Base-by-base conservation (phyloP, 2,329 filamentous ascomycete genomes). In the Fusarium metavorans region DNA sequence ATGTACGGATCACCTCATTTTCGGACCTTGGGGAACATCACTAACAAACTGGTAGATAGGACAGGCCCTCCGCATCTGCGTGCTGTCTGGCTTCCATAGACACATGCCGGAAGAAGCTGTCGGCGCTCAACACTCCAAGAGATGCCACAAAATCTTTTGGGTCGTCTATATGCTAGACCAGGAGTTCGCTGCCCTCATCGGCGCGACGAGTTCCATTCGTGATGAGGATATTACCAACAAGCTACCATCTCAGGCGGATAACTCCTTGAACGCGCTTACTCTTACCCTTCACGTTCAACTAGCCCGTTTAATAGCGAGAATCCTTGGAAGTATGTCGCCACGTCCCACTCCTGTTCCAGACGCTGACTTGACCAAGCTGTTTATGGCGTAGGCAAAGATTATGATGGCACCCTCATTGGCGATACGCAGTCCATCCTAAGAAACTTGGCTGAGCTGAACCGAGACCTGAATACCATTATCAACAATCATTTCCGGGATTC, bases 1-100 rank as follows among this genome's bases (percentile, higher is more conserved):
- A 84, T 62, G 83, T 84, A n/a, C 68, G 80, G 23, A 32, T 1
- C 13, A 0, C 5, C 20, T 9, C 9, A 1, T 0, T 2, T 14
- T 25, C 2, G 43, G 2, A 13, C 2, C 9, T 20, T 4, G 11
- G 2, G 4, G 30, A 27, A 2, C 9, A 25, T 11, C 2, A 23
- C 63, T 68, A 5, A 70, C 20, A 23, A 7, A 10, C n/a, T 14
- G 0, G 1, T 6, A 81, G 79, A 80, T 82, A 14, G 80, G 81
- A 30, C 81, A 82, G 9, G 81, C 81, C 0, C 72, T 82, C 6
- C 79, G 81, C 0, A 81, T 81, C 4, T 81, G 80, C 13, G 80
- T 82, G 0, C 71, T 82, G 3, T 80, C 81, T 0, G 81, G 81
- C 0, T 79, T 76, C 18, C 79, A 80, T 52, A 69, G 79, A 9